Evolutionary conservation across 1,139 yeast species (phyloP).

Genomic region (Schwanniomyces etchellsii): DNA sequence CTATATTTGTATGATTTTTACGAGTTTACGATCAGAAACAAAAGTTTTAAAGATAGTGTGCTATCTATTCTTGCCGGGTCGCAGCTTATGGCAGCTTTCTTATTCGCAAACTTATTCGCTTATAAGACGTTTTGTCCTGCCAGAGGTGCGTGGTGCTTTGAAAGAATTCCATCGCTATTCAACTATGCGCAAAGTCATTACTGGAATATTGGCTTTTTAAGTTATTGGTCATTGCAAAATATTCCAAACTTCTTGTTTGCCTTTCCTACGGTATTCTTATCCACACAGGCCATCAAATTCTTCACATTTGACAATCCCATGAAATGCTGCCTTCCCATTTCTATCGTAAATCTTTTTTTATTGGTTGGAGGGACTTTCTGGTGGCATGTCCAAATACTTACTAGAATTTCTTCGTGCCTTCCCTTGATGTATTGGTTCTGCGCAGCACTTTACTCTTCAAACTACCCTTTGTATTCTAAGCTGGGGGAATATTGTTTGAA

Average conservation of each 20-base stretch:
- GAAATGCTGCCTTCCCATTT: constrained; percentile 22
- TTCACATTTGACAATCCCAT: constrained; percentile 34
- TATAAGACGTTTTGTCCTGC: constrained; percentile 60
- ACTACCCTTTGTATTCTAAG: constrained; percentile 5
- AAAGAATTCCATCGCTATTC: constrained; percentile 54
- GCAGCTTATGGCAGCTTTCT: constrained; percentile 41
- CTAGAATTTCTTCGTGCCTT: constrained; percentile 69
- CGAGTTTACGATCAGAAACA: constrained; percentile 15
- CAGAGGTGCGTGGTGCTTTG: constrained; percentile 75
- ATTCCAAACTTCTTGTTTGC: constrained; percentile 83
- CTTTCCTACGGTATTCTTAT: constrained; percentile 52
- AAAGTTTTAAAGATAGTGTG: constrained; percentile 12
- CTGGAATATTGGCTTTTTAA: constrained; percentile 80
- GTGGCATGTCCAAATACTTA: constrained; percentile 85
- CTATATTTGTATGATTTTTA: constrained; percentile 56
- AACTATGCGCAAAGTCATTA: constrained; percentile 73
- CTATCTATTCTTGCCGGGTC: constrained; percentile 49
- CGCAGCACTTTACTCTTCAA: constrained; percentile 29
- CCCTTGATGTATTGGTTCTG: constrained; percentile 76
- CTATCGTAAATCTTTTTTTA: constrained; percentile 36
- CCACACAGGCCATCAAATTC: constrained; percentile 22
- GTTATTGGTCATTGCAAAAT: constrained; percentile 77
- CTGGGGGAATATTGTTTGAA: constrained; percentile 18
- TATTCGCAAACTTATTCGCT: constrained; percentile 46
- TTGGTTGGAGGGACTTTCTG: constrained; percentile 49